Evolutionary conservation across 768 basidiomycete genomes (phyloP), one percentile per base, ranked within the genome.

Genomic region (Russula abietina): DNA sequence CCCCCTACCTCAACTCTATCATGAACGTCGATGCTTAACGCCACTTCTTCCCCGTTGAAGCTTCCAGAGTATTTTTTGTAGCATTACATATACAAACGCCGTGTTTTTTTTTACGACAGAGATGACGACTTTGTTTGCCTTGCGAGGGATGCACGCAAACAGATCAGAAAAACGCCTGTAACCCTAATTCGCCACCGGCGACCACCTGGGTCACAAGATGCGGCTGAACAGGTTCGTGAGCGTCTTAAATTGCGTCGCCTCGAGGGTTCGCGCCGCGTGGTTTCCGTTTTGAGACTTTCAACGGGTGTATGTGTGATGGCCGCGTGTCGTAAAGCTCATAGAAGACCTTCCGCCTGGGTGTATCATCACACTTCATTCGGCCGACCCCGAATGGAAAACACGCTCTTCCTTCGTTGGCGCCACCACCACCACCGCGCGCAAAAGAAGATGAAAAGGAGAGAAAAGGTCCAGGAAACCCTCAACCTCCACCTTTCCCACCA

Each of bases 41-140:
- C 59, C 66, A 65, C 36, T 60, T 46, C 49, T 55, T 49, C 50
- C 17, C 57, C 39, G 51, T 26, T 55, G 53, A 67, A 91, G 89
- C 78, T 89, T 52, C 90, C 90, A 14, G 90, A 92, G 71, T 92
- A 92, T 75, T 92, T 92, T 76, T 78, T 81, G 69, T 81, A 77
- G 69, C 45, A 39, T 50, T 57, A 59, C 48, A 51, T 57, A 45
- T 58, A 41, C 50, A 45, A 33, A 55, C 59, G 30, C 50, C 17
- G 59, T 67, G 61, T 62, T 65, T 61, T 50, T 61, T 50, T 62
- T 60, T 26, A 59, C 39, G 52, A 57, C 48, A 11, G 59, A 55
- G 59, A 55, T 65, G 57, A 67, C 59, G 60, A 60, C 41, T 46
- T 55, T 57, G 45, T 61, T 59, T 53, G 38, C 49, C 53, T 53